Conservation (phyloP, 208 protist species). For the Trypanosoma theileri region DNA sequence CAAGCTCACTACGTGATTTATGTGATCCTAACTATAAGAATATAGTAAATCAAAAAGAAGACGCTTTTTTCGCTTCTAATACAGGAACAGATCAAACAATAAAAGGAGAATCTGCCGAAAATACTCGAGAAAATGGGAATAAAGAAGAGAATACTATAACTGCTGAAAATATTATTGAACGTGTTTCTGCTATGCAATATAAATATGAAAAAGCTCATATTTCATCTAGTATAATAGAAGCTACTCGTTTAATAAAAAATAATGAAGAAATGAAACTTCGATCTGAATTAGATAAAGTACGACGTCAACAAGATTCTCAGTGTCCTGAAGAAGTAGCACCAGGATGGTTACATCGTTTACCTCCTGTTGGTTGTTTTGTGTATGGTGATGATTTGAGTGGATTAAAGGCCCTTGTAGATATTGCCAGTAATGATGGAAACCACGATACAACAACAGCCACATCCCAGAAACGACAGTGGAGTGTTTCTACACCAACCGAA, state of each 20-base stretch:
- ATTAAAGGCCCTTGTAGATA: slow-evolving; percentile 46
- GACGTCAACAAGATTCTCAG: slow-evolving; percentile 13
- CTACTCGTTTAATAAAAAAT: slow-evolving; percentile 12
- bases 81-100: neutral
- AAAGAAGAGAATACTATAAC: neutral
- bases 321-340: slow-evolving; percentile 50
- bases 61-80: neutral
- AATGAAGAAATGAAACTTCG: slow-evolving; percentile 17
- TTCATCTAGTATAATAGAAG: slow-evolving; percentile 11
- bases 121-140: neutral
- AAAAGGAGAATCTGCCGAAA: neutral
- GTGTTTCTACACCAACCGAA: slow-evolving; percentile 13
- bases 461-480: slow-evolving; percentile 15
- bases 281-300: slow-evolving; percentile 16
- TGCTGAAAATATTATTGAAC: slow-evolving; percentile 13
- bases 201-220: slow-evolving; percentile 19
- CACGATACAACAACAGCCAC: neutral
- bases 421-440: slow-evolving; percentile 30
- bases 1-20: slow-evolving; percentile 19
- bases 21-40: slow-evolving; percentile 18
- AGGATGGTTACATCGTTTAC: slow-evolving; percentile 70
- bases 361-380: slow-evolving; percentile 71
- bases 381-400: slow-evolving; percentile 83
- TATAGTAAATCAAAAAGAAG: neutral
- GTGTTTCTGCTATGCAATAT: slow-evolving; percentile 7